Conservation (phyloP, 768 basidiomycete genomes). For the Suillus discolor region DNA sequence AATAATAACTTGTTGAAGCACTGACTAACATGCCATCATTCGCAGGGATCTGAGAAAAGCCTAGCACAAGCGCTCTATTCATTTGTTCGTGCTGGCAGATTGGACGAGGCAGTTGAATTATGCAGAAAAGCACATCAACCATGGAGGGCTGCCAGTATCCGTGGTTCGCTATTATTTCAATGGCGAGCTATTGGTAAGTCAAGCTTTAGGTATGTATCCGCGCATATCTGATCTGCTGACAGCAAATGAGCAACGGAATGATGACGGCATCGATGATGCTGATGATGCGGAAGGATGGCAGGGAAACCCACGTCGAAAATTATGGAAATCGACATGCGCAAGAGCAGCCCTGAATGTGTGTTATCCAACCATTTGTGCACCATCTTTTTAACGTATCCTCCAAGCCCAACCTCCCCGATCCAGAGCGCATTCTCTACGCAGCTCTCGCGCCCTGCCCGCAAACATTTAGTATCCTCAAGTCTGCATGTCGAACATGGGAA, state of each 20-base stretch:
- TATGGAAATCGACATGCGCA: slow-evolving; percentile 90
- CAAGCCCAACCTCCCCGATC: slow-evolving; percentile 59
- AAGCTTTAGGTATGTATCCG: not conserved
- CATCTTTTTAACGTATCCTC: not conserved
- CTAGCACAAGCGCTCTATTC: slow-evolving; percentile 78
- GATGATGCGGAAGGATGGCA: slow-evolving; percentile 52
- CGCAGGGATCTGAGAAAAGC: slow-evolving; percentile 78
- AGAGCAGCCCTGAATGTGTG: slow-evolving; percentile 65
- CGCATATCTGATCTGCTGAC: slow-evolving; percentile 36
- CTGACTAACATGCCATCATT: not conserved
- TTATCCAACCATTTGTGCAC: slow-evolving; percentile 17
- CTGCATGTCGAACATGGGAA: slow-evolving; percentile 87
- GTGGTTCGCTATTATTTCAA: slow-evolving; percentile 77
- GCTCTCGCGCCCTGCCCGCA: slow-evolving; percentile 75
- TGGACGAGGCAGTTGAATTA: slow-evolving; percentile 82
- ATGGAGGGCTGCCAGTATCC: slow-evolving; percentile 90
- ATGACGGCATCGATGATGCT: slow-evolving; percentile 47
- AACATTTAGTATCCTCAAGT: slow-evolving; percentile 65
- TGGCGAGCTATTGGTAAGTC: slow-evolving; percentile 73
- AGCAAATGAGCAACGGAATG: slow-evolving; percentile 53
- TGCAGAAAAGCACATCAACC: slow-evolving; percentile 84
- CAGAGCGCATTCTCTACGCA: slow-evolving; percentile 88
- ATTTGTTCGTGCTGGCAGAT: slow-evolving; percentile 79
- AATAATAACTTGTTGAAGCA: not conserved
- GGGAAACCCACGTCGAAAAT: slow-evolving; percentile 74